Evolutionary conservation across 139 green algal genomes (phyloP), one percentile per base, ranked within the genome.

Genomic region (Pseudopediastrum boryanum): DNA sequence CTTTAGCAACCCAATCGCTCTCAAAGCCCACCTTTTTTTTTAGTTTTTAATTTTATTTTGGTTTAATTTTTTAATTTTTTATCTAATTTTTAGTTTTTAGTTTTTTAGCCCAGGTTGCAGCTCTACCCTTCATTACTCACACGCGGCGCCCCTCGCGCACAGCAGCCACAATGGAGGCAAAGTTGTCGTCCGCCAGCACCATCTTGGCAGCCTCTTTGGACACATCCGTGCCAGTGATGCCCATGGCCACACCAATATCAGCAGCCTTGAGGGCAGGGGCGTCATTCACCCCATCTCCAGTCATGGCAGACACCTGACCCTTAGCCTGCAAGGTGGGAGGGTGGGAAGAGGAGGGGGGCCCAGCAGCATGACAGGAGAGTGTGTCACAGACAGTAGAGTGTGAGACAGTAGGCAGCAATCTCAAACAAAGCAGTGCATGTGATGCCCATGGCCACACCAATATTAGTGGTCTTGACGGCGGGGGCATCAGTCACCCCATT

Each of bases 271-370:
- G 91, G 0, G 96, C 96, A n/a, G 96, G 96, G 0, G 96, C 96
- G 82, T 99, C 96, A 63, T 99, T 99, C 5, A 99, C 96, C 31
- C 96, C 96, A 81, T 99, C 96, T 2, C 96, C 96, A 31, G 96
- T 99, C 95, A 99, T 99, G 41, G 95, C 95, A 5, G 86, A 81
- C 16, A 99, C 86, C 71, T 98, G 88, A 36, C 93, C 94, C 72
- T 88, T 79, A 35, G 93, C 88, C 85, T 93, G 64, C 27, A 98
- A 84, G 71, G 96, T 75, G 12, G 93, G 88, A n/a, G n/a, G n/a
- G n/a, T n/a, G n/a, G n/a, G n/a, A n/a, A n/a, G n/a, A n/a, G n/a
- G n/a, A n/a, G n/a, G n/a, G n/a, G n/a, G n/a, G n/a, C n/a, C n/a
- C n/a, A n/a, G n/a, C n/a, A n/a, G n/a, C n/a, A n/a, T n/a, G n/a